Evolutionary conservation across 176 grass and related monocot species (phyloP).

Genomic region (Stipa capillata): DNA sequence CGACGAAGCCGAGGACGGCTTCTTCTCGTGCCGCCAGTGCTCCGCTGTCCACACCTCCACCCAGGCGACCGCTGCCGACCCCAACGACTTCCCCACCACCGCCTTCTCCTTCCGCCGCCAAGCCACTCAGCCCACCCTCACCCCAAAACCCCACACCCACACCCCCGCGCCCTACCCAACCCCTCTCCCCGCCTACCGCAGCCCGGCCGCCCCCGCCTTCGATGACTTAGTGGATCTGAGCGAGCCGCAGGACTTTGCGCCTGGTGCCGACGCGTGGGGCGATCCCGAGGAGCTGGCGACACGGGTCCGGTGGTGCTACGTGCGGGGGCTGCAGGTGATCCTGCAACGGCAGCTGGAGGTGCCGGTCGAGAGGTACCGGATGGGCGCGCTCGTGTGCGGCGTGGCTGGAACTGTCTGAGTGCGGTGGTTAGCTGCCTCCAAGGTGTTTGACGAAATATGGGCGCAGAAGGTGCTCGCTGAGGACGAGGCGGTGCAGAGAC

Average conservation of each 20-base stretch:
- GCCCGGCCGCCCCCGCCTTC: neutral
- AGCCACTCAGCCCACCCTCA: neutral
- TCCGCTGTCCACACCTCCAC: conserved; percentile 30
- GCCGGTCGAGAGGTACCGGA: conserved; percentile 56
- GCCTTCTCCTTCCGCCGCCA: conserved; percentile 7
- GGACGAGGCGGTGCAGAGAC: neutral
- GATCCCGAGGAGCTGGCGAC: conserved; percentile 16
- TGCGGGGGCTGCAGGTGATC: conserved; percentile 71
- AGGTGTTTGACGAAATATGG: conserved; percentile 66
- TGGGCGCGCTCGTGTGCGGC: conserved; percentile 50
- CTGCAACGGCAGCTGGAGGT: conserved; percentile 61
- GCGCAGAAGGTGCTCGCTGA: conserved; percentile 17
- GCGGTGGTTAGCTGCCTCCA: conserved; percentile 39
- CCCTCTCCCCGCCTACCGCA: neutral
- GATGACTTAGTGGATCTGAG: conserved; percentile 5
- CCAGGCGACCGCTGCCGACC: conserved; percentile 38
- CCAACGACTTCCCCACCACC: neutral
- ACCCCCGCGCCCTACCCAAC: neutral
- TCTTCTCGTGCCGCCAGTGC: conserved; percentile 54
- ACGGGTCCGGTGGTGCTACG: conserved; percentile 43
- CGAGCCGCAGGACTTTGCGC: conserved; percentile 40
- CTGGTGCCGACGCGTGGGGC: neutral
- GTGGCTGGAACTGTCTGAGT: conserved; percentile 49
- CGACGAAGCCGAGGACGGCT: conserved; percentile 44
- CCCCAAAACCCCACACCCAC: conserved; percentile 13